Percentiles rank a stretch among this genome's conserved stretches.
These are phyloP conservation scores for Mortierella alpina DNA, from an alignment of 192 early-diverging fungal species.

Conservation along the genomic window DNA sequence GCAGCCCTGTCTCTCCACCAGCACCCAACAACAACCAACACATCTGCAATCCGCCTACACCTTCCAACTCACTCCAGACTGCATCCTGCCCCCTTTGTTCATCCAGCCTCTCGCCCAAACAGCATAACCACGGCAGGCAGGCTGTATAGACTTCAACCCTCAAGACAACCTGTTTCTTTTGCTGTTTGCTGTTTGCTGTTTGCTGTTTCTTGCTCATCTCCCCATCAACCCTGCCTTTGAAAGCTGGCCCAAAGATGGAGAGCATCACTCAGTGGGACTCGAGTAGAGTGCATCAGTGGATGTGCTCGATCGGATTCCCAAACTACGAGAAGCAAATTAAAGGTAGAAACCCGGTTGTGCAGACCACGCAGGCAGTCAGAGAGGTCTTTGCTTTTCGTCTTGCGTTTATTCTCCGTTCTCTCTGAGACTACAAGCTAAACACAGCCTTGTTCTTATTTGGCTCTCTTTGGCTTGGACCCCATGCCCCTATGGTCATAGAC, in stretches of 20 bases:
- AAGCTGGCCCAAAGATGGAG: slow-evolving; percentile 48
- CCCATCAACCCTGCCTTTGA: background rate
- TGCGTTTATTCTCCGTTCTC: background rate
- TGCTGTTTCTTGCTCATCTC: background rate
- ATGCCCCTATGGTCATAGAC: slow-evolving; percentile 59
- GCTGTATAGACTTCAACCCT: no score
- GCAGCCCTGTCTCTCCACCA: background rate
- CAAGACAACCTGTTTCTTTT: no score
- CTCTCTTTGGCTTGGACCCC: background rate
- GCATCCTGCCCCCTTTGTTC: no score
- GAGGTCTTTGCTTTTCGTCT: background rate
- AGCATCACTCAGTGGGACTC: slow-evolving; percentile 68
- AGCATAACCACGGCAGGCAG: no score
- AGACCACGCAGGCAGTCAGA: background rate
- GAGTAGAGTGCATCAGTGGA: slow-evolving; percentile 65
- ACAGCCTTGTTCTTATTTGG: background rate
- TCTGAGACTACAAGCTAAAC: background rate
- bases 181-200: background rate
- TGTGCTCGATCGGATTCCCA: slow-evolving; percentile 64
- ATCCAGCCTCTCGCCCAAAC: no score
- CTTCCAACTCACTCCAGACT: no score
- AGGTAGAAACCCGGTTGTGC: slow-evolving; percentile 41
- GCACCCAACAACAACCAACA: background rate
- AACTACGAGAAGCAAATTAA: slow-evolving; percentile 66
- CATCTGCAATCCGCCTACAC: no score